These are phyloP conservation scores for Colletotrichum siamense DNA, from an alignment of 2,329 filamentous ascomycete species.

Conservation along the genomic window DNA sequence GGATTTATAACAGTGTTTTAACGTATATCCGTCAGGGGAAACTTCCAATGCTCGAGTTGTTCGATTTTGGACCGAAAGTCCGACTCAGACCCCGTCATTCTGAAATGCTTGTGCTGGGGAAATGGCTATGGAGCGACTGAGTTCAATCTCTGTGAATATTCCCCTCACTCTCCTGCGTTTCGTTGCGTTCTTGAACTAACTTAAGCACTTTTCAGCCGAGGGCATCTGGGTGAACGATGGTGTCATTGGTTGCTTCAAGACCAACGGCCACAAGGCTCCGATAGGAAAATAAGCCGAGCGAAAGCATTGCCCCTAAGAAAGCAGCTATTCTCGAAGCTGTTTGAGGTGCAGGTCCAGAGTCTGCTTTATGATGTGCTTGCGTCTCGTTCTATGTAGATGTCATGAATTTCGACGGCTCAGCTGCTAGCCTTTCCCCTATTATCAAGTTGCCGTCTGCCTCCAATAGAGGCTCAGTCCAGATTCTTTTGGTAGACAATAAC, in stretches of 20 bases:
- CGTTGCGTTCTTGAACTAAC: not conserved
- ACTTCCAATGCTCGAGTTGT: not conserved
- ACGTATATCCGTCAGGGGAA: fast-evolving
- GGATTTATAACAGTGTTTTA: not conserved
- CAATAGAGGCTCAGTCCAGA: not conserved
- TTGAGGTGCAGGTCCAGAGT: not conserved
- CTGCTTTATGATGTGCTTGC: not conserved
- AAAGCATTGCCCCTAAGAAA: fast-evolving
- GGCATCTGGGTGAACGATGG: not conserved
- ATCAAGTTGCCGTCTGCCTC: not conserved
- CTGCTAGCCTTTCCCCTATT: not conserved
- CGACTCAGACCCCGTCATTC: too few relatives aligned
- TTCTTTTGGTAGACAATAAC: too few relatives aligned
- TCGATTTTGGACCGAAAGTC: not conserved
- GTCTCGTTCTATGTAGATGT: not conserved
- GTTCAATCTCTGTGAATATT: not conserved
- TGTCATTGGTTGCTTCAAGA: not conserved
- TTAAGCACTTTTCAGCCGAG: fast-evolving
- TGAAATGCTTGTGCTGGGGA: too few relatives aligned
- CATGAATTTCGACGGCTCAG: not conserved
- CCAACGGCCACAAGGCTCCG: not conserved
- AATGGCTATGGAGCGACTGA: too few relatives aligned
- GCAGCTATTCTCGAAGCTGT: too few relatives aligned
- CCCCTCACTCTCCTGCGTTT: fast-evolving
- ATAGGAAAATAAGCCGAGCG: not conserved